Evolutionary conservation across 306 rosid genomes (phyloP), one percentile per base, ranked within the genome.

Genomic region (Prinsepia uniflora): DNA sequence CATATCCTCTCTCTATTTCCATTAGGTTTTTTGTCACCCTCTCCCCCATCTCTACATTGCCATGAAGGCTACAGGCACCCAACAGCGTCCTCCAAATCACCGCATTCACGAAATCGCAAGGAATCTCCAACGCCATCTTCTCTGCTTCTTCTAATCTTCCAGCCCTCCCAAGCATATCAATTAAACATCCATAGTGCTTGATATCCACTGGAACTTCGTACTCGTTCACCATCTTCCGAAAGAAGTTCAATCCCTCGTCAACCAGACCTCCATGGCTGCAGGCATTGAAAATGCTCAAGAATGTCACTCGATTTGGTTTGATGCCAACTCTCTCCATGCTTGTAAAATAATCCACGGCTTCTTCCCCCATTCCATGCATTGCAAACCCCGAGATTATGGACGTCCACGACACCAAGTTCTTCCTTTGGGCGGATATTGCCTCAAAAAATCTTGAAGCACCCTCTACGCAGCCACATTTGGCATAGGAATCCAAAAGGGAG

Each of bases 71-170:
- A 78, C 96, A 86, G 73, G 96, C 90, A 56, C 95, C 92, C 48
- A 86, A 72, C 19, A 90, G 86, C 0, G 89, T 81, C 77, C 95
- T 83, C 96, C 95, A 90, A 47, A 88, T 83, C 67, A 84, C 86
- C 63, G 65, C 92, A 78, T 86, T 86, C 40, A 81, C 67, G 43
- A 80, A 83, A 79, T 86, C 86, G 42, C 0, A 24, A 36, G 96
- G 92, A 72, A 90, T 85, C 68, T 75, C 82, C 42, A 83, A 58
- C 52, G 92, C 95, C 64, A 83, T 74, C 61, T 73, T 83, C 65
- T 88, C 92, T 12, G 95, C 96, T 80, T 75, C 95, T 70, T 84
- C 87, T 79, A 88, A 49, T 82, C 92, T 86, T 73, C 95, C 92
- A 0, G 84, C 84, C 75, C 96, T 84, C 71, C 90, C 88, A 47